phyloP scores from a whole-genome alignment of 2,329 filamentous ascomycete genomes.

The Fusarium chaquense region DNA sequence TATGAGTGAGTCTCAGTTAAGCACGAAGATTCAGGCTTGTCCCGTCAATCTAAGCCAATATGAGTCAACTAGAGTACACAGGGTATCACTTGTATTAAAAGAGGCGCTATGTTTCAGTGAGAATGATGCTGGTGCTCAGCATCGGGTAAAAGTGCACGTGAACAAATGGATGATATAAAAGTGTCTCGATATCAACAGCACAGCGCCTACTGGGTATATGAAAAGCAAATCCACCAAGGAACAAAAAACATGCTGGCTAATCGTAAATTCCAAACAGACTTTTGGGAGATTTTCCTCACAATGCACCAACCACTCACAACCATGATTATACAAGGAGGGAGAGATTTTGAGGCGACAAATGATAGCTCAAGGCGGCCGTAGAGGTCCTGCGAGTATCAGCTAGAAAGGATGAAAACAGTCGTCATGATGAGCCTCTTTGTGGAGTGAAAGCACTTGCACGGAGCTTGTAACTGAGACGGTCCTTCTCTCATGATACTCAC shows the following conservation, averaged over 20 bases:
- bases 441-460: background rate
- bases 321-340: conserved; percentile 1
- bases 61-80: background rate
- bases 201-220: conserved; percentile 21
- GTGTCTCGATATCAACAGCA: background rate
- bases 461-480: background rate
- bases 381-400: conserved; percentile 30
- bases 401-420: background rate
- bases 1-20: background rate
- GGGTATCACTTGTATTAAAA: background rate
- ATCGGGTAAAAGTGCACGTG: background rate
- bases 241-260: conserved; percentile 4
- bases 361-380: background rate
- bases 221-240: background rate
- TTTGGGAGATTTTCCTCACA: background rate
- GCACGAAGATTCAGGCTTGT: background rate
- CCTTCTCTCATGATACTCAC: conserved; percentile 5
- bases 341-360: background rate
- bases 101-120: background rate
- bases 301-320: background rate
- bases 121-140: background rate
- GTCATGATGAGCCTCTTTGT: background rate
- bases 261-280: background rate
- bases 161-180: background rate
- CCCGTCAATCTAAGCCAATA: background rate